Base-by-base conservation (phyloP, 176 grass and related monocot genomes). In the Metroxylon sagu region DNA sequence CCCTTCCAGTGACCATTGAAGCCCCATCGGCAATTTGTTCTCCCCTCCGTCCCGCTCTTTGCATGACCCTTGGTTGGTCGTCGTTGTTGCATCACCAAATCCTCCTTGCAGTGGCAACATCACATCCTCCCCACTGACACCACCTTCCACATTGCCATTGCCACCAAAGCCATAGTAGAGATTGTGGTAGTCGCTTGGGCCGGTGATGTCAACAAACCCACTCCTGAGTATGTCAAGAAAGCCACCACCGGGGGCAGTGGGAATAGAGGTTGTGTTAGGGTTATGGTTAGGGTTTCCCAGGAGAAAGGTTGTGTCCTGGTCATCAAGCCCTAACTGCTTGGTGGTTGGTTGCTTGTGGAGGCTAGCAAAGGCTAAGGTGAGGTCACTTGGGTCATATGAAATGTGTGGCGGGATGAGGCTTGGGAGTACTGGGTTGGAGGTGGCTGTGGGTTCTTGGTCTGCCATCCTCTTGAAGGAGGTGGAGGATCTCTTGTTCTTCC, bases 161-260 rank as follows among this genome's bases (percentile, higher is more conserved):
- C 18, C 12, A 5, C 64, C 64, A 54, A 54, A 31, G 12, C 26
- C 64, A 30, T 54, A 54, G 64, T 29, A 53, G 15, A 31, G 21
- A 14, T 15, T 67, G 23, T 5, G 18, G 1, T 31, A 14, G 10
- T 50, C 50, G 14, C 3, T 53, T 4, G 64, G 35, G 8, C 35
- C 35, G 10, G 16, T 55, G 12, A 26, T 51, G 19, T 70, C 58
- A 17, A 72, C 10, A 18, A 53, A 43, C 12, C 59, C 70, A 72
- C 39, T 50, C 18, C 68, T 49, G 4, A 70, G 39, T 12, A 59
- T 59, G 68, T 70, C 68, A 28, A 59, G 39, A 17, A 70, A 70
- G 15, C 55, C 56, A 43, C 17, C 4, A 21, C 14, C 19, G 23
- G 64, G 18, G 26, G 4, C 48, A 16, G 18, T 5, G 35, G 35